A percentile compares a stretch with the other conserved stretches of the same genome.
Conservation (phyloP, 1,139 yeast genomes). For the Kurtzmaniella quercitrusa region DNA sequence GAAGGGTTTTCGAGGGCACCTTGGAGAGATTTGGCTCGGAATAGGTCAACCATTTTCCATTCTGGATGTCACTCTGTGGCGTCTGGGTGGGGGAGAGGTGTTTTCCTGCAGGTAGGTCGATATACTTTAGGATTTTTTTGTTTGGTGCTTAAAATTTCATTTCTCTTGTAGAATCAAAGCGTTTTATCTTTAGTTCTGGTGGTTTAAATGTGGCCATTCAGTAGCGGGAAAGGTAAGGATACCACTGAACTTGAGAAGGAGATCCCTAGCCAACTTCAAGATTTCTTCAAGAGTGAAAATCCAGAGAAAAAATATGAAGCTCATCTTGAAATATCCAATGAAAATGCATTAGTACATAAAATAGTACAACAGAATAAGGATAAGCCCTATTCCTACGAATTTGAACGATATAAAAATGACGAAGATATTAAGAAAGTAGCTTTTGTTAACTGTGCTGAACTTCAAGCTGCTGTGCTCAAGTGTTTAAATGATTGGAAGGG, state of each 20-base stretch:
- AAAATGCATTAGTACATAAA: conserved; percentile 1
- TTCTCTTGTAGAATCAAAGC: no score
- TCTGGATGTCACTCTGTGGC: no score
- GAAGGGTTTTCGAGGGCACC: conserved; percentile 38
- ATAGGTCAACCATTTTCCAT: not conserved
- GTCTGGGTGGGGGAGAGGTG: no score
- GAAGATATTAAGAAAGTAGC: conserved; percentile 24
- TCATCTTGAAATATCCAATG: conserved; percentile 20
- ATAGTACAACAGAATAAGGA: not conserved
- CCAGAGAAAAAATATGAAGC: conserved; percentile 24
- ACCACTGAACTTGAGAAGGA: conserved; percentile 27
- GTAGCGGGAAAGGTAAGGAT: conserved; percentile 14
- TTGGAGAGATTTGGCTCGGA: conserved; percentile 21
- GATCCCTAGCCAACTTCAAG: conserved; percentile 25
- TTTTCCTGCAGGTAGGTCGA: no score
- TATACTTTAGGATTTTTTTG: no score
- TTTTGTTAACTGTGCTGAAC: conserved; percentile 39
- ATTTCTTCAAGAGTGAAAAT: conserved; percentile 29
- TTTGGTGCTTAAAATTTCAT: no score
- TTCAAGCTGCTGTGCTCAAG: conserved; percentile 34
- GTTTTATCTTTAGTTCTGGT: no score
- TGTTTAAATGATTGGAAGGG: conserved; percentile 31
- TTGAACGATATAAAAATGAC: conserved; percentile 29
- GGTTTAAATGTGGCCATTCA: conserved; percentile 22
- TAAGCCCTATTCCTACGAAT: conserved; percentile 20